Evolutionary conservation across 257 asterid species (phyloP), one percentile per base, ranked within the genome.

Genomic region (Solanum stenotomum): DNA sequence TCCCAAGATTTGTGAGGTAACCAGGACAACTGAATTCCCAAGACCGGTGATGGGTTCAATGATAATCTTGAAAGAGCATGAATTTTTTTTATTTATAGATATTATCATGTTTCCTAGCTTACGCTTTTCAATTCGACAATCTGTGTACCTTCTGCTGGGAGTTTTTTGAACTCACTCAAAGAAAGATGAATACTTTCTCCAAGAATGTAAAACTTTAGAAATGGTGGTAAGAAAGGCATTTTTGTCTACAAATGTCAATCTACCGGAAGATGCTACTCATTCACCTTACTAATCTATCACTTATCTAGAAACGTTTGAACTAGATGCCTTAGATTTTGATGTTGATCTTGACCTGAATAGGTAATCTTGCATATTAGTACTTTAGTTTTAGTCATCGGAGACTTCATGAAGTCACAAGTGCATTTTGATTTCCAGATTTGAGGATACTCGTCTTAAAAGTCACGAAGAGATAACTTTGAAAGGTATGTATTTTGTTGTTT

Each of bases 101-200:
- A 87, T 91, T 61, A 95, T 96, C 87, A 92, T 96, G 94, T 71
- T 79, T 46, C 96, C 98, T 3, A 95, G 91, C 82, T 93, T 93
- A 88, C 96, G 98, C 8, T 91, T 97, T 91, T 98, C 99, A 1
- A 89, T 97, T 88, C 94, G 98, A 90, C 59, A 46, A 46, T 46
- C 59, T 46, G 96, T 94, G 13, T 98, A 96, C 90, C 98, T 97
- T 87, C 90, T 96, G 68, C 96, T 96, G 67, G 98, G 99, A 25
- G 94, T 96, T 88, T 98, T 94, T 65, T 90, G 98, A 42, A 94
- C 96, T 88, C 94, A 92, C 89, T 92, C 98, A 46, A 97, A 95
- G 90, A 93, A 95, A 91, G 96, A 94, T 10, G 96, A 96, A 70
- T 97, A 96, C 86, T 90, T 97, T 68, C 91, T 72, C 12, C 94